Evolutionary conservation across 2,329 filamentous ascomycete species (phyloP).

Genomic region (Aspergillus calidoustus): DNA sequence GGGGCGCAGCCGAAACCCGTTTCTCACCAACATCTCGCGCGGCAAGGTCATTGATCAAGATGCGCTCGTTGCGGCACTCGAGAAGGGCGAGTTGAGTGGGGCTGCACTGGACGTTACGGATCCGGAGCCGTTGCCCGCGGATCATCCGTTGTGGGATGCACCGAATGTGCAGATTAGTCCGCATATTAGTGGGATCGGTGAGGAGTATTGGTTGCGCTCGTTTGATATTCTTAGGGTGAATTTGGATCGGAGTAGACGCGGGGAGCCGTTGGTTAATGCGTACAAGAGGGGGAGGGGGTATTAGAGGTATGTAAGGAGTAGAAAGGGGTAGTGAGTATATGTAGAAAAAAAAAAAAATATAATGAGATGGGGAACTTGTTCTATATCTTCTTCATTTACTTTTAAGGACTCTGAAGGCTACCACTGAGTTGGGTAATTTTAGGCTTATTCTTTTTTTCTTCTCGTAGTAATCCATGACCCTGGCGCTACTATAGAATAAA

Average conservation of each 20-base stretch:
- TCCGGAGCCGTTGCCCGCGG: conserved; percentile 73
- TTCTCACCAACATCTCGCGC: conserved; percentile 73
- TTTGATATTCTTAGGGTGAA: conserved; percentile 65
- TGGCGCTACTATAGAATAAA: too few species aligned
- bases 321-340: not conserved
- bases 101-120: conserved; percentile 80
- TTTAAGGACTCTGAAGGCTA: too few species aligned
- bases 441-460: too few species aligned
- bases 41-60: conserved; percentile 66
- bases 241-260: conserved; percentile 56
- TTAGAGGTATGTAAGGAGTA: conserved; percentile 35
- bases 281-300: conserved; percentile 67
- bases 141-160: conserved; percentile 71
- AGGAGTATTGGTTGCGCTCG: conserved; percentile 60
- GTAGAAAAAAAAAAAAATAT: too few species aligned
- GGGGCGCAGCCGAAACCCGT: conserved; percentile 52
- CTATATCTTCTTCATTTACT: too few species aligned
- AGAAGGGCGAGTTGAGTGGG: conserved; percentile 60
- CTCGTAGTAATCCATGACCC: too few species aligned
- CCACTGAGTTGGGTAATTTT: too few species aligned
- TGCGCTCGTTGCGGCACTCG: conserved; percentile 66
- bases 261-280: conserved; percentile 63
- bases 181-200: conserved; percentile 63
- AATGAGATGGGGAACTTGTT: too few species aligned
- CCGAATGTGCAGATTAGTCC: conserved; percentile 72